Evolutionary conservation across 306 rosid genomes (phyloP).

Genomic region (Datisca glomerata): DNA sequence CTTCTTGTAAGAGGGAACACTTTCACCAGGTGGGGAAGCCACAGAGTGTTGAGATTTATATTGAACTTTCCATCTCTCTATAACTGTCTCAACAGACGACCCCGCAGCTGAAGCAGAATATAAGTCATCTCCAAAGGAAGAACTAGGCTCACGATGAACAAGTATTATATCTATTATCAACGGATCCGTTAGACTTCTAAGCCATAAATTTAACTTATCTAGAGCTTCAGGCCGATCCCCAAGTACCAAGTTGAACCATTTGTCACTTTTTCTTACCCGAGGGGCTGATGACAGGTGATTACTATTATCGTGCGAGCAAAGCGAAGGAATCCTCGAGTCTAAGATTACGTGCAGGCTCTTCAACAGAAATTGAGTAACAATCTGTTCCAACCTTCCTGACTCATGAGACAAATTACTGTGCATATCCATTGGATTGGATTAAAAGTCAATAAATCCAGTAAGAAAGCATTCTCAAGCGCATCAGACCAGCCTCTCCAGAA

Average conservation of each 20-base stretch:
- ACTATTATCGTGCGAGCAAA: slow-evolving; percentile 49
- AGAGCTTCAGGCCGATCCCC: slow-evolving; percentile 47
- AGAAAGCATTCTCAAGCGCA: no score
- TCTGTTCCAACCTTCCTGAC: no score
- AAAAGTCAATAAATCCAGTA: no score
- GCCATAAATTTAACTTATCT: slow-evolving; percentile 47
- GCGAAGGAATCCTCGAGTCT: slow-evolving; percentile 43
- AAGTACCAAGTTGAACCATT: slow-evolving; percentile 66
- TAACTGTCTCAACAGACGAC: slow-evolving; percentile 46
- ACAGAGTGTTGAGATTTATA: slow-evolving; percentile 39
- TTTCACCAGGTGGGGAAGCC: slow-evolving; percentile 28
- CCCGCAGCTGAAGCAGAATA: no score
- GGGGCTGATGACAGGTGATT: slow-evolving; percentile 47
- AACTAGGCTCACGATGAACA: slow-evolving; percentile 31
- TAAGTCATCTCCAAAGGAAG: slow-evolving; percentile 26
- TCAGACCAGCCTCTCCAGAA: no score
- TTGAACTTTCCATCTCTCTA: slow-evolving; percentile 70
- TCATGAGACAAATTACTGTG: no score
- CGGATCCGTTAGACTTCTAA: slow-evolving; percentile 37
- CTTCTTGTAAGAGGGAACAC: slow-evolving; percentile 46
- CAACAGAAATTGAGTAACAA: slow-evolving; percentile 54
- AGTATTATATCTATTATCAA: slow-evolving; percentile 62
- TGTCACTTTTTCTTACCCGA: slow-evolving; percentile 54
- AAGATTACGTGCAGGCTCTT: slow-evolving; percentile 62
- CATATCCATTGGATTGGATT: no score